phyloP scores from a whole-genome alignment of 2,329 filamentous ascomycete species.

The Emmonsiellopsis sp. region DNA sequence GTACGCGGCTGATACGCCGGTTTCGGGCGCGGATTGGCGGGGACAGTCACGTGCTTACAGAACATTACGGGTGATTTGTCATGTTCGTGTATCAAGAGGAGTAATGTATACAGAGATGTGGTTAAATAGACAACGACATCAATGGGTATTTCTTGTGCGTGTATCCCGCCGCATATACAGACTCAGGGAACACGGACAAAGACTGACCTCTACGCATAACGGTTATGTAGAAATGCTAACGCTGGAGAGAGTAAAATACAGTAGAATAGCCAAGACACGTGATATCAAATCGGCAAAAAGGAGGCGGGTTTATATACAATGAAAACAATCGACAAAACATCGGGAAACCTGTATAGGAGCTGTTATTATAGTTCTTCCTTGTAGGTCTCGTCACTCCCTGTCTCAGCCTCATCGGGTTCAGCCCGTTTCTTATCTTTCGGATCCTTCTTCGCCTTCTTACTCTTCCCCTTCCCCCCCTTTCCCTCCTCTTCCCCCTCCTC shows the following conservation, averaged over 20 bases:
- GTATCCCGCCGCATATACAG: too few relatives aligned
- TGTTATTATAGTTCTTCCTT: constrained; percentile 29
- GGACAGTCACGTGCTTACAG: neutral
- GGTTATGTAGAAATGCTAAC: too few relatives aligned
- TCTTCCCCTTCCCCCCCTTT: neutral
- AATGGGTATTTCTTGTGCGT: too few relatives aligned
- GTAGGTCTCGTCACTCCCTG: constrained; percentile 31
- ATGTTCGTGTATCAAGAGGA: neutral
- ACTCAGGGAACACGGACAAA: too few relatives aligned
- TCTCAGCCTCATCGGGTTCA: constrained; percentile 10
- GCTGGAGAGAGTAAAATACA: neutral
- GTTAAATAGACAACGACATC: neutral
- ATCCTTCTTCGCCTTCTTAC: constrained; percentile 12
- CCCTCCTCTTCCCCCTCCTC: constrained; percentile 10
- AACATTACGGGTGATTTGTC: neutral
- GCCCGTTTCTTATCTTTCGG: constrained; percentile 8
- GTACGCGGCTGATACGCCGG: neutral
- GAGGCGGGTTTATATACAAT: neutral
- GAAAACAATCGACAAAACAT: neutral
- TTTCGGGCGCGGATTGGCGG: neutral
- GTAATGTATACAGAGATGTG: neutral
- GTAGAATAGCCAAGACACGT: neutral
- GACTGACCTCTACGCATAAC: too few relatives aligned
- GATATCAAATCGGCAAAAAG: neutral
- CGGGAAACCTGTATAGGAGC: constrained; percentile 5